These are phyloP conservation scores for Backusella morwellensis DNA, from an alignment of 192 early-diverging fungal species.

Conservation along the genomic window DNA sequence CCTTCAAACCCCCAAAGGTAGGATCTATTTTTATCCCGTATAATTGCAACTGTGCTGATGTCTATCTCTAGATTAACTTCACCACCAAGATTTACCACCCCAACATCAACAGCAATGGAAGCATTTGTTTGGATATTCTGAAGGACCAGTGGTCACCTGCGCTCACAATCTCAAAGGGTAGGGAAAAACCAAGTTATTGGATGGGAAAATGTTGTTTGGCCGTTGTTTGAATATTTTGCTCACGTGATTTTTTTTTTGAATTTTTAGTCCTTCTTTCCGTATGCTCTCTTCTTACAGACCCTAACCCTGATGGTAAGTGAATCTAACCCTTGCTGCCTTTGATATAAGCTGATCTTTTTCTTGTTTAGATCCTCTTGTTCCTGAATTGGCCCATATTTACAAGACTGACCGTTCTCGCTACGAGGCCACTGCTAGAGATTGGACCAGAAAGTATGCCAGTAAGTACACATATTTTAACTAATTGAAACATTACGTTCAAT, in stretches of 20 bases:
- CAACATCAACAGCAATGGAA: constrained; percentile 99
- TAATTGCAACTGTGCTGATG: background rate
- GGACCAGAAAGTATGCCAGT: constrained; percentile 88
- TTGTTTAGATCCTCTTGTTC: constrained; percentile 86
- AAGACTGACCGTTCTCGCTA: constrained; percentile 91
- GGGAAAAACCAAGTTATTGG: constrained; percentile 9
- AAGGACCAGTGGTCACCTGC: constrained; percentile 99
- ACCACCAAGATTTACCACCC: constrained; percentile 98
- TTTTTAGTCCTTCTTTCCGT: constrained; percentile 85
- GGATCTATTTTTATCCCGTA: background rate
- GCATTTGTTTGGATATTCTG: constrained; percentile 98
- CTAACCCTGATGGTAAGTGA: constrained; percentile 74
- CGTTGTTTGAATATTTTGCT: background rate
- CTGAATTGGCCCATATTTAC: constrained; percentile 97
- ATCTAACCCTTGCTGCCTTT: background rate
- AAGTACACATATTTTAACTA: constrained; percentile 5
- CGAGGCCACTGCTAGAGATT: constrained; percentile 87
- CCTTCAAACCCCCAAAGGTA: constrained; percentile 98
- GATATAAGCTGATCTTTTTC: background rate
- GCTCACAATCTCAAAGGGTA: constrained; percentile 94
- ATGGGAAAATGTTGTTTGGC: background rate
- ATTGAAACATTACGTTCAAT: background rate
- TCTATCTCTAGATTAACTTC: constrained; percentile 72
- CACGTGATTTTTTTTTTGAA: background rate
- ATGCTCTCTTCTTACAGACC: constrained; percentile 97